A percentile compares a stretch with the other conserved stretches of the same genome.
Conservation (phyloP, 106 monocot species). For the Xerophyta viscosa region DNA sequence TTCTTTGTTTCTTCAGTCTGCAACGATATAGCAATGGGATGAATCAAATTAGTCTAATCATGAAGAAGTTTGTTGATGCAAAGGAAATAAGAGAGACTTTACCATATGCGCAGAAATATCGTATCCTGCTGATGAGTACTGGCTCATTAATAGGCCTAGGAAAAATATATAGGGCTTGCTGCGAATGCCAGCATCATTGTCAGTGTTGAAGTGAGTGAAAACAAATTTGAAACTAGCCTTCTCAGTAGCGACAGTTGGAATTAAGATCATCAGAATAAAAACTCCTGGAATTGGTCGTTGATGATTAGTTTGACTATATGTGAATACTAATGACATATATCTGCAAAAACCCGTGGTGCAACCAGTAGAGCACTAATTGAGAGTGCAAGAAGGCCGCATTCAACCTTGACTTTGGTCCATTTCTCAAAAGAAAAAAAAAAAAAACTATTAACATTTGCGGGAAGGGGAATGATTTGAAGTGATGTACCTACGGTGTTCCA, state of each 20-base stretch:
- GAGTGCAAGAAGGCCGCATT: too few species aligned
- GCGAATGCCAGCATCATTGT: slow-evolving; percentile 56
- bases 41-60: not conserved
- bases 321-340: too few species aligned
- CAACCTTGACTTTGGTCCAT: too few species aligned
- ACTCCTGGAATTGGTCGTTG: slow-evolving; percentile 33
- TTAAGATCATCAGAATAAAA: slow-evolving; percentile 83
- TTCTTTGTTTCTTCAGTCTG: slow-evolving; percentile 88
- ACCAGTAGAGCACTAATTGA: too few species aligned
- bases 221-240: slow-evolving; percentile 75
- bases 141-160: slow-evolving; percentile 79
- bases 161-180: slow-evolving; percentile 75
- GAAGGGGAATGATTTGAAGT: too few species aligned
- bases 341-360: too few species aligned
- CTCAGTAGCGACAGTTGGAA: slow-evolving; percentile 67
- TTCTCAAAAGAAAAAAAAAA: too few species aligned
- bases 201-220: slow-evolving; percentile 85
- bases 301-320: too few species aligned
- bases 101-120: slow-evolving; percentile 96
- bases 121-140: slow-evolving; percentile 75
- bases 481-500: slow-evolving; percentile 90
- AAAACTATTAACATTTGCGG: too few species aligned
- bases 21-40: too few species aligned
- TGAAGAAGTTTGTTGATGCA: not conserved
- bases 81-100: not conserved